phyloP scores from a whole-genome alignment of 805 yeast species.

The Ogataea trehaloabstinens region DNA sequence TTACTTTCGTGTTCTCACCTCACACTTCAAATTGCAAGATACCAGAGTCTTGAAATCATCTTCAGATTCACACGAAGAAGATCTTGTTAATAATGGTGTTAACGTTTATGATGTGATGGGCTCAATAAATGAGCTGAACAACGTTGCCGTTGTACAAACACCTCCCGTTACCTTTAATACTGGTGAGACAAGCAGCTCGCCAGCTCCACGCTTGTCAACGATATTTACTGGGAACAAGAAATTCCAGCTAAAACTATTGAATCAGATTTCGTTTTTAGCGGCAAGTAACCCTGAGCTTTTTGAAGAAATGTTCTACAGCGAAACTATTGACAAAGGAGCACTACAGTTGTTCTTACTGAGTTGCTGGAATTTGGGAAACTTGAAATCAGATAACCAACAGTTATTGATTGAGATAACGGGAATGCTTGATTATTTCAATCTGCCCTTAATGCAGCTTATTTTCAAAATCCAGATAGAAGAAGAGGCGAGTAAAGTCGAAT shows the following conservation, averaged over 20 bases:
- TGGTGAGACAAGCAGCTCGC: slow-evolving; percentile 2
- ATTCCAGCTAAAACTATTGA: slow-evolving; percentile 11
- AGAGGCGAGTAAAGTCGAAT: slow-evolving; percentile 4
- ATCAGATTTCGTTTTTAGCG: slow-evolving; percentile 26
- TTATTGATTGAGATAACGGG: slow-evolving; percentile 19
- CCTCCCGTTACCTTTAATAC: slow-evolving; percentile 12
- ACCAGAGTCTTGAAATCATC: slow-evolving; percentile 7
- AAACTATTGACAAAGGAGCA: slow-evolving; percentile 8
- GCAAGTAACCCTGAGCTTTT: slow-evolving; percentile 18
- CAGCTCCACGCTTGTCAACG: slow-evolving; percentile 2
- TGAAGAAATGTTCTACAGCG: slow-evolving; percentile 17
- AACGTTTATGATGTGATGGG: slow-evolving; percentile 27
- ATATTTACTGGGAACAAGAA: slow-evolving; percentile 3
- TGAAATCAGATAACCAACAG: slow-evolving; percentile 3
- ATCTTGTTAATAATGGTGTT: slow-evolving; percentile 19
- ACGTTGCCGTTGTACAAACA: slow-evolving; percentile 22
- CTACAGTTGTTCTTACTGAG: slow-evolving; percentile 16
- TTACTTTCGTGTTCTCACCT: slow-evolving; percentile 18
- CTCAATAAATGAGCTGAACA: slow-evolving; percentile 23
- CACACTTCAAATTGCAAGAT: slow-evolving; percentile 8
- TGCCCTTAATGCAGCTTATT: slow-evolving; percentile 41
- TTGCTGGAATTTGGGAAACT: slow-evolving; percentile 12
- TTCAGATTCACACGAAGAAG: slow-evolving; percentile 15
- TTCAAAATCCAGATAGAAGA: slow-evolving; percentile 32
- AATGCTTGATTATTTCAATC: slow-evolving; percentile 37